Base-by-base conservation (phyloP, 345 rosid genomes). In the Gossypium rotundifolium region DNA sequence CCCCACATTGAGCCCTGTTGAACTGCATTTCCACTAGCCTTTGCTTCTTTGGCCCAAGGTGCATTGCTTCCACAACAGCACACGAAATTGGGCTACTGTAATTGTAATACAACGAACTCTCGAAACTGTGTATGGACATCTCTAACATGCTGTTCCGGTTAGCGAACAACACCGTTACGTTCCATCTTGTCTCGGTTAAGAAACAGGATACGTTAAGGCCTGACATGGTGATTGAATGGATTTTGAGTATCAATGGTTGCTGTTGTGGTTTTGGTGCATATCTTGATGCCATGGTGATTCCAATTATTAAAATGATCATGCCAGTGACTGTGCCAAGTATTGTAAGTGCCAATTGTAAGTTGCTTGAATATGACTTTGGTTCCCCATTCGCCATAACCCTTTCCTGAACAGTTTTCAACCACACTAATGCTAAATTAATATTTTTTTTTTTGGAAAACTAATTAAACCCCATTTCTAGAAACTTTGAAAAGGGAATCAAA, bases 211-310 rank as follows among this genome's bases (percentile, higher is more conserved):
- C 44, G 12, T 71, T 76, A 0, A 80, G 83, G 25, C 63, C 54
- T 11, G 83, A 71, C 8, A 80, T 64, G 0, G 74, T 54, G 72
- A 80, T 22, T 1, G 76, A 66, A 29, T 72, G 75, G 4, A 80
- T 67, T 73, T 70, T 76, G 63, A 80, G 52, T 16, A 80, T 38
- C 29, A 80, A 33, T 16, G 83, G 83, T 9, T 80, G 79, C 49
- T 76, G 71, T 4, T 80, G 77, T 1, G 74, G 44, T 53, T 61
- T 22, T 1, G 83, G 83, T 18, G 74, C 76, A 40, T 80, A 76
- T 22, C 68, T 76, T 12, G 73, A 65, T 23, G 76, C 77, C 77
- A 76, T 76, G 48, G 59, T 59, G 17, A 80, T 57, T 16, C 76
- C 83, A 3, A 67, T 13, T 59, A 61, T 58, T 5, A 80, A 53